Evolutionary conservation across 768 basidiomycete genomes (phyloP), one percentile per base, ranked within the genome.

Genomic region (Mycena maculata): DNA sequence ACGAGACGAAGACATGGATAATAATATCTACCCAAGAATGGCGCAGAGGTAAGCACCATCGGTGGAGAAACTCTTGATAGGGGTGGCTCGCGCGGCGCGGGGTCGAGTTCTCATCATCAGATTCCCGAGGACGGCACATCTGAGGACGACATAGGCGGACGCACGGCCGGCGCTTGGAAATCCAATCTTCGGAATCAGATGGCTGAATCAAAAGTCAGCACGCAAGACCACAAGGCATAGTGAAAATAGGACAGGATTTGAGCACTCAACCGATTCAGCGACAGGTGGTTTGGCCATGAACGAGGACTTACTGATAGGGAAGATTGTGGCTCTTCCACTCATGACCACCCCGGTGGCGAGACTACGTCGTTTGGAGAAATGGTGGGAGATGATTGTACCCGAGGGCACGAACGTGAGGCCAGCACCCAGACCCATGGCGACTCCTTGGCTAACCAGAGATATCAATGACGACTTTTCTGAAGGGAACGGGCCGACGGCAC

Each of bases 301-400:
- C 9, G 44, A 49, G 15, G 15, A 56, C 65, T 23, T 30, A 66
- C 65, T 66, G 27, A 60, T 60, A 18, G 65, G 66, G 22, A 67
- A 62, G 22, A 62, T 41, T 3, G 60, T 57, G 1, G 66, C 39
- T 11, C 69, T 76, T 36, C 85, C 85, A 36, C 80, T 78, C 1
- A 81, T 73, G 20, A 78, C 79, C 44, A 87, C 72, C 7, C 85
- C 84, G 69, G 84, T 82, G 8, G 84, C 83, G 5, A 83, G 66
- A 3, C 82, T 74, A 22, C 84, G 75, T 8, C 77, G 76, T 48
- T 72, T 73, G n/a, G 74, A 60, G 58, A 87, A 87, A 72, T 85
- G 81, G 41, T 84, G 83, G 3, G 33, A 38, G 23, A 12, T 22
- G 39, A 68, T 58, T 1, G 80, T 79, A 9, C 84, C 67, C 1